Percentiles rank a stretch among this genome's conserved stretches.
phyloP scores from a whole-genome alignment of 1,284 basidiomycete genomes.

The Melampsora americana region DNA sequence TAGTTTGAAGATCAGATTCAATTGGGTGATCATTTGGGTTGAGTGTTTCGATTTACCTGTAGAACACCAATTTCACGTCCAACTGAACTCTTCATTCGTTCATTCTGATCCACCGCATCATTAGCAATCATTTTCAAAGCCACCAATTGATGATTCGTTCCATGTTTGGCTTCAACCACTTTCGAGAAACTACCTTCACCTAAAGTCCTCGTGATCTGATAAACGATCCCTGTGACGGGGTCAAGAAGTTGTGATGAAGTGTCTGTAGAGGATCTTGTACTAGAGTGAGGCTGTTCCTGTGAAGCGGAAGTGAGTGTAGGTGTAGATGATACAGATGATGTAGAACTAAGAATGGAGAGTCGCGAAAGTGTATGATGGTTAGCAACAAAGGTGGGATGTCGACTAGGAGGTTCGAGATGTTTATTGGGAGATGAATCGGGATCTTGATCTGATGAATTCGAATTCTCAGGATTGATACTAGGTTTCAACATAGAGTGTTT shows the following conservation, averaged over 20 bases:
- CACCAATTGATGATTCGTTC: neutral
- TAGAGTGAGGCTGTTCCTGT: neutral
- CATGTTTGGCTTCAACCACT: constrained; percentile 19
- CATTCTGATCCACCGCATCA: constrained; percentile 57
- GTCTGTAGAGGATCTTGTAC: neutral
- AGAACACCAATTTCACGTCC: constrained; percentile 82
- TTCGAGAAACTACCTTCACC: constrained; percentile 38
- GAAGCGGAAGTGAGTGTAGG: neutral
- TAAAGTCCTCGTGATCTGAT: constrained; percentile 9
- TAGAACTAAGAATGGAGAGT: neutral
- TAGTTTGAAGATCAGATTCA: too few relatives aligned
- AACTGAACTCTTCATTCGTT: constrained; percentile 76
- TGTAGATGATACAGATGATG: neutral
- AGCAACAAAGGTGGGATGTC: neutral
- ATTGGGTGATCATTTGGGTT: neutral
- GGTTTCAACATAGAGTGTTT: too few relatives aligned
- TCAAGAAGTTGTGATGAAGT: neutral
- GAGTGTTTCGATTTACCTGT: constrained; percentile 58
- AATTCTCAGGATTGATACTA: too few relatives aligned
- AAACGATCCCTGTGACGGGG: neutral
- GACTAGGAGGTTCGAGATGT: neutral
- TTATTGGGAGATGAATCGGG: neutral
- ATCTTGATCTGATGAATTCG: neutral
- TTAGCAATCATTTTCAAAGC: constrained; percentile 5
- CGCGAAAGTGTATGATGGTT: neutral